phyloP scores from a whole-genome alignment of 352 stramenopile species.

The Phytophthora pseudosyringae region DNA sequence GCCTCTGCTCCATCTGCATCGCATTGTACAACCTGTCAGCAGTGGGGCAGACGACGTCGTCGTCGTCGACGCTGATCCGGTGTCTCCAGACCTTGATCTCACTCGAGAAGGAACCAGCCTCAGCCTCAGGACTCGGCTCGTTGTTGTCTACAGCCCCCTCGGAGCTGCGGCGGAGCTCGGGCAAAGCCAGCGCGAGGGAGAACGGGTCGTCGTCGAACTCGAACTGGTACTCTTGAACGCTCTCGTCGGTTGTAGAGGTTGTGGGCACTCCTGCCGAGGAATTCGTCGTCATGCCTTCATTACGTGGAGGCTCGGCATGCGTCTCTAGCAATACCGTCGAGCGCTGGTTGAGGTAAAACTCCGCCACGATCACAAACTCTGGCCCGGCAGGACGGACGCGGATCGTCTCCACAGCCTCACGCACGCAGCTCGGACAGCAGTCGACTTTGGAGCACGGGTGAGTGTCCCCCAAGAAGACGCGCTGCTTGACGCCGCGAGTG shows the following conservation, averaged over 20 bases:
- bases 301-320: not conserved
- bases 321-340: not conserved
- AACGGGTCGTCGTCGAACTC: slow-evolving; percentile 39
- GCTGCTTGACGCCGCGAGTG: slow-evolving; percentile 43
- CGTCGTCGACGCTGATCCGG: slow-evolving; percentile 22
- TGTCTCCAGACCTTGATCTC: slow-evolving; percentile 21
- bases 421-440: slow-evolving; percentile 49
- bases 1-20: slow-evolving; percentile 20
- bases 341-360: slow-evolving; percentile 23
- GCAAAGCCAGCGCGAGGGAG: slow-evolving; percentile 24
- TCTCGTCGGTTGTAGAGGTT: slow-evolving; percentile 24
- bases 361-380: slow-evolving; percentile 34
- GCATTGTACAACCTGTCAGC: slow-evolving; percentile 8
- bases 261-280: slow-evolving; percentile 23
- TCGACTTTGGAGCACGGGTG: slow-evolving; percentile 27
- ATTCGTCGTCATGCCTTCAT: slow-evolving; percentile 26
- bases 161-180: slow-evolving; percentile 29
- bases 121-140: slow-evolving; percentile 12
- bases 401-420: slow-evolving; percentile 37
- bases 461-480: slow-evolving; percentile 42
- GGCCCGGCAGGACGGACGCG: slow-evolving; percentile 26
- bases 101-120: slow-evolving; percentile 6
- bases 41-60: slow-evolving; percentile 30
- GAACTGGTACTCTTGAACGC: slow-evolving; percentile 24
- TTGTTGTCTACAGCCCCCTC: slow-evolving; percentile 6